A percentile compares a stretch with the other conserved stretches of the same genome.
phyloP scores from a whole-genome alignment of 257 asterid genomes.

The Prunella vulgaris region DNA sequence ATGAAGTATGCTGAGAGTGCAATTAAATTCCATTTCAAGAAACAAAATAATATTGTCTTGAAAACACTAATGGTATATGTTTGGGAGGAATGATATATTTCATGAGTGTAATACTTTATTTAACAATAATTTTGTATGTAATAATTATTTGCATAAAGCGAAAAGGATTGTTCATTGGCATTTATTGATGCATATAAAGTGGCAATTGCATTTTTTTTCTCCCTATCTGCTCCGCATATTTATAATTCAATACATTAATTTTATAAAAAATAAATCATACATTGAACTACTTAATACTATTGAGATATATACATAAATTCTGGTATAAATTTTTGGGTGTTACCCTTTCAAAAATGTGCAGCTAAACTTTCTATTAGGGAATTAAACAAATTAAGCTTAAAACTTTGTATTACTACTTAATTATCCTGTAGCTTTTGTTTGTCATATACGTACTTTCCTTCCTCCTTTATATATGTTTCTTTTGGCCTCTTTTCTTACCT shows the following conservation, averaged over 20 bases:
- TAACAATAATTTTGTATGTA: not conserved
- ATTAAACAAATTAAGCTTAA: slow-evolving; percentile 7
- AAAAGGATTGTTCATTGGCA: not conserved
- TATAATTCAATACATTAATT: not conserved
- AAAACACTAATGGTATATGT: not conserved
- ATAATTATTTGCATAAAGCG: not conserved
- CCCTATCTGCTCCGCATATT: too few species aligned
- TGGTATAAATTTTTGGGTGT: not conserved
- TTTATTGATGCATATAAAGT: not conserved
- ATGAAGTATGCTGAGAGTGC: not conserved
- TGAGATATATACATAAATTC: too few species aligned
- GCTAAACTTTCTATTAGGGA: slow-evolving; percentile 20
- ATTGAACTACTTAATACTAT: too few species aligned
- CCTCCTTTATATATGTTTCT: slow-evolving; percentile 21
- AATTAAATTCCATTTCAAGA: not conserved
- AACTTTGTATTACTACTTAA: slow-evolving; percentile 20
- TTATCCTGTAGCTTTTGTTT: slow-evolving; percentile 17
- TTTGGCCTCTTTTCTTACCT: slow-evolving; percentile 19
- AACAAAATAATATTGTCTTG: not conserved
- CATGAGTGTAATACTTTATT: too few species aligned
- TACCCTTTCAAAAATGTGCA: not conserved
- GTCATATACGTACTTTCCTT: slow-evolving; percentile 21
- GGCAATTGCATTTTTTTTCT: not conserved
- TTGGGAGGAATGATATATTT: too few species aligned
- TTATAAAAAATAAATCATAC: too few species aligned